phyloP scores from a whole-genome alignment of 345 rosid species.

The Corymbia maculata region DNA sequence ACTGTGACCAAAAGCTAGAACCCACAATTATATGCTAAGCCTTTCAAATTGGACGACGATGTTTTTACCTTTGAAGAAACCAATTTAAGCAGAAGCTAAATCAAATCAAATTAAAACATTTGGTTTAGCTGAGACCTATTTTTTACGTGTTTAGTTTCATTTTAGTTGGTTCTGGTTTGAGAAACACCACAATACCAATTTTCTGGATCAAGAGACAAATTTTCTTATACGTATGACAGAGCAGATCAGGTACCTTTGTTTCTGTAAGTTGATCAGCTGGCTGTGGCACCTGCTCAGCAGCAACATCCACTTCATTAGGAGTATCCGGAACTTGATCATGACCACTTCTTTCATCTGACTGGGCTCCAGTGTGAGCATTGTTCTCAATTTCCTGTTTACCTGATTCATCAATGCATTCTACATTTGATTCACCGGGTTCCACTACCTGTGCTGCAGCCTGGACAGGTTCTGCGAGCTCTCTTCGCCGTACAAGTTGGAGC shows the following conservation, averaged over 20 bases:
- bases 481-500: conserved; percentile 76
- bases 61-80: neutral
- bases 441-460: conserved; percentile 10
- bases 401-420: conserved; percentile 8
- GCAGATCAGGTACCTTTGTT: conserved; percentile 18
- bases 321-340: neutral
- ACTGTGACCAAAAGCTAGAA: neutral
- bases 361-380: conserved; percentile 10
- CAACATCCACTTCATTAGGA: conserved; percentile 5
- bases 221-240: neutral
- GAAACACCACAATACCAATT: neutral
- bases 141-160: neutral
- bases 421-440: conserved; percentile 10
- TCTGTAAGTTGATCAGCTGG: conserved; percentile 11
- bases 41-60: neutral
- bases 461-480: conserved; percentile 16
- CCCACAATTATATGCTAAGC: neutral
- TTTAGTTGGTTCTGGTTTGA: neutral
- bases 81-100: neutral
- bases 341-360: conserved; percentile 15
- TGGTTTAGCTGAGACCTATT: neutral
- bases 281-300: conserved; percentile 2
- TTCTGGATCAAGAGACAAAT: neutral
- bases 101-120: neutral
- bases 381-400: conserved; percentile 14